These are phyloP conservation scores for Fistulifera pelliculosa DNA, from an alignment of 108 stramenopile species.

Conservation along the genomic window DNA sequence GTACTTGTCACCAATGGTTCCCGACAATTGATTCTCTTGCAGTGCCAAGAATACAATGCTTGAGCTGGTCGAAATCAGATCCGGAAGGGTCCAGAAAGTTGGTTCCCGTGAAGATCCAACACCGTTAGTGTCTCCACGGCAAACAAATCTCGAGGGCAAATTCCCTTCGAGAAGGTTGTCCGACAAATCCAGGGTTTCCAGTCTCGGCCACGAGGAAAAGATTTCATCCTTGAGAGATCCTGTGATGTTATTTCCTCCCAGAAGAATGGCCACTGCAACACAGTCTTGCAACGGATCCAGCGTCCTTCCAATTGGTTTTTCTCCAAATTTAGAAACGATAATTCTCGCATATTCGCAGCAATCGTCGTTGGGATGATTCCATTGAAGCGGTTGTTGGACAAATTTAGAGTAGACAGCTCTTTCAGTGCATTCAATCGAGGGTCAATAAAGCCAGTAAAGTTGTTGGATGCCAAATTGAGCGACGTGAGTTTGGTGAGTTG, in stretches of 20 bases:
- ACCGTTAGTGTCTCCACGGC: conserved; percentile 11
- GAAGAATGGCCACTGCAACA: not conserved
- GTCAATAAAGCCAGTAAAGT: not conserved
- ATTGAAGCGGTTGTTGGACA: conserved; percentile 17
- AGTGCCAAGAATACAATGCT: not conserved
- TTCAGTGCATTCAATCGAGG: not conserved
- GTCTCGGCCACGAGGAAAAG: conserved; percentile 1
- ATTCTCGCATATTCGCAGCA: not conserved
- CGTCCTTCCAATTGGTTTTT: not conserved
- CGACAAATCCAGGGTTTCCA: conserved; percentile 18
- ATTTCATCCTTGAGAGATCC: conserved; percentile 19
- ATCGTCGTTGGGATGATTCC: conserved; percentile 5
- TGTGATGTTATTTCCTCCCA: conserved; percentile 3
- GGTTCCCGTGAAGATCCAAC: conserved; percentile 17
- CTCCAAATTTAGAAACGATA: no score
- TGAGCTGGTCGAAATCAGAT: not conserved
- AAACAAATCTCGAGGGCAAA: conserved; percentile 18
- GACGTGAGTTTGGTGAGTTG: conserved; percentile 8
- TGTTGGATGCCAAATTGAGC: conserved; percentile 5
- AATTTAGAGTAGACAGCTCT: conserved; percentile 4
- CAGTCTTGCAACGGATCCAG: not conserved
- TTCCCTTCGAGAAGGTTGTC: conserved; percentile 16
- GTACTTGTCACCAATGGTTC: not conserved
- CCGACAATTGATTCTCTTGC: not conserved
- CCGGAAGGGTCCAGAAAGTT: conserved; percentile 18